Evolutionary conservation across 495 filamentous ascomycete genomes (phyloP).

Genomic region (Mytilinidion resinicola): DNA sequence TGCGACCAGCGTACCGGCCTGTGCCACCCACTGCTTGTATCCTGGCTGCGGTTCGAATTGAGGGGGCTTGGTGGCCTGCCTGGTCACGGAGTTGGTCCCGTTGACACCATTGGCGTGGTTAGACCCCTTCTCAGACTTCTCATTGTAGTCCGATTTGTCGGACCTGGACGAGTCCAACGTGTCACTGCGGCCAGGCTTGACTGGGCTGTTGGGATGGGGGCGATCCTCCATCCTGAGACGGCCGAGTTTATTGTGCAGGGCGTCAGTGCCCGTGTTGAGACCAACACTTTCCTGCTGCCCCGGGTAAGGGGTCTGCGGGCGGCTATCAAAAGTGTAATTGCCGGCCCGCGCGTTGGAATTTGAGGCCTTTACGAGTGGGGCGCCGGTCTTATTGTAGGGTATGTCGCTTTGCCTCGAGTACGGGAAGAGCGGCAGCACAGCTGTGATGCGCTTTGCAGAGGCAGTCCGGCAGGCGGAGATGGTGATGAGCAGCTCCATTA

Average conservation of each 20-base stretch:
- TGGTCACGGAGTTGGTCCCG: conserved; percentile 13
- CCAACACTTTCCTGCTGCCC: conserved; percentile 56
- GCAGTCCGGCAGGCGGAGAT: conserved; percentile 97
- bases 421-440: conserved; percentile 90
- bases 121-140: background rate
- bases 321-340: conserved; percentile 87
- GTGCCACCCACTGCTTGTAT: conserved; percentile 97
- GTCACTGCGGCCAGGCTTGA: conserved; percentile 44
- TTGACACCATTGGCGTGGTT: conserved; percentile 10
- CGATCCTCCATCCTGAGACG: conserved; percentile 53
- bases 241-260: conserved; percentile 58
- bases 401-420: conserved; percentile 93
- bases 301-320: conserved; percentile 75
- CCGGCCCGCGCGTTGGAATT: conserved; percentile 30
- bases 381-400: conserved; percentile 90
- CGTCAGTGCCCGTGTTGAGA: conserved; percentile 55
- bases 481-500: conserved; percentile 92
- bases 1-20: conserved; percentile 91
- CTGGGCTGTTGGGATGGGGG: conserved; percentile 37
- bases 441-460: conserved; percentile 83
- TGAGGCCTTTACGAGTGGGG: conserved; percentile 69
- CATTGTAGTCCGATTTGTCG: conserved; percentile 26
- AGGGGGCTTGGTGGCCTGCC: conserved; percentile 27
- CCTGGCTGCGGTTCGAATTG: conserved; percentile 76
- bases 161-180: conserved; percentile 56